Conservation (phyloP, 2,329 filamentous ascomycete genomes). For the Fusarium tricinctum region DNA sequence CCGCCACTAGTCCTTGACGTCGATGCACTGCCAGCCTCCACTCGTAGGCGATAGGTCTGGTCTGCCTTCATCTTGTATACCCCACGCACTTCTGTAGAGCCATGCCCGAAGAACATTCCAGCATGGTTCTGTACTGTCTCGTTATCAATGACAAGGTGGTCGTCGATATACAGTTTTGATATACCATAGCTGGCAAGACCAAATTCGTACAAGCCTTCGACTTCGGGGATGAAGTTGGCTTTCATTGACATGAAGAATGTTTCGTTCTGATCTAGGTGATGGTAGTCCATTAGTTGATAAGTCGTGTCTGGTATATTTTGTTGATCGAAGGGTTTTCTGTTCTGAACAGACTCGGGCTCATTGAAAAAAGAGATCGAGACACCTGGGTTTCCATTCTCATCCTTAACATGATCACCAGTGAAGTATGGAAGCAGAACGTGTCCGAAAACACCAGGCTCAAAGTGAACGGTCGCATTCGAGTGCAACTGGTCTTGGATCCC, state of each 20-base stretch:
- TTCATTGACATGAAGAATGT: constrained; percentile 45
- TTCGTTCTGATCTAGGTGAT: constrained; percentile 32
- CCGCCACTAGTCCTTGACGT: constrained; percentile 26
- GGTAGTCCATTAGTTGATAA: constrained; percentile 49
- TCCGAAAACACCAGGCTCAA: constrained; percentile 30
- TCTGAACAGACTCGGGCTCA: constrained; percentile 11
- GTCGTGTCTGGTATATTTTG: constrained; percentile 44
- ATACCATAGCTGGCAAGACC: constrained; percentile 53
- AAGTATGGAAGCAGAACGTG: constrained; percentile 25
- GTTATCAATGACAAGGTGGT: constrained; percentile 52
- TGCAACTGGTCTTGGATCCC: constrained; percentile 44
- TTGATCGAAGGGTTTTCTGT: constrained; percentile 38
- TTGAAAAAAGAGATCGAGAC: constrained; percentile 28
- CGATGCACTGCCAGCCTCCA: constrained; percentile 26
- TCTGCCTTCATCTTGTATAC: constrained; percentile 10
- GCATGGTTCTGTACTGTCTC: constrained; percentile 50
- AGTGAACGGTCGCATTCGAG: background rate
- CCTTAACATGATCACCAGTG: constrained; percentile 10
- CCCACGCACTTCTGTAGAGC: constrained; percentile 51
- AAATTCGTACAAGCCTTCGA: constrained; percentile 50
- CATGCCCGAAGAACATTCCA: constrained; percentile 55
- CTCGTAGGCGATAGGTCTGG: constrained; percentile 21
- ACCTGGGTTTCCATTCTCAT: constrained; percentile 3
- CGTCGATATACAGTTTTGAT: constrained; percentile 53
- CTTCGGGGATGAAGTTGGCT: constrained; percentile 35